Conservation (phyloP, 257 asterid genomes). For the Capsicum rhomboideum region DNA sequence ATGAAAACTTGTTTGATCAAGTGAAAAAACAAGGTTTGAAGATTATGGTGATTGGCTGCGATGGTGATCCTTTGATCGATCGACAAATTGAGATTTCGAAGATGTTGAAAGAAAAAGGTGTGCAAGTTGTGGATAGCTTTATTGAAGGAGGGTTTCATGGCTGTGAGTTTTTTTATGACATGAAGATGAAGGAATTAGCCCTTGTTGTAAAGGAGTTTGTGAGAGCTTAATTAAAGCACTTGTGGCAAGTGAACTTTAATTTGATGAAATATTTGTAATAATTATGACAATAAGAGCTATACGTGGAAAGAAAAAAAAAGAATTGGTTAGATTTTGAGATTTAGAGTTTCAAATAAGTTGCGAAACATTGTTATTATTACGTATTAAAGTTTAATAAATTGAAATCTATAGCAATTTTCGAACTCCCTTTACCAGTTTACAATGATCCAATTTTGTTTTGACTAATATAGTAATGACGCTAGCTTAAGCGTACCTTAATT, state of each 20-base stretch:
- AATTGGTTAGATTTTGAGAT: neutral
- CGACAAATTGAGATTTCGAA: slow-evolving; percentile 20
- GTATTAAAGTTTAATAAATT: too few species aligned
- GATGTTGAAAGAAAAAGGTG: slow-evolving; percentile 21
- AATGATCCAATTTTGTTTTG: neutral
- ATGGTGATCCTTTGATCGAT: slow-evolving; percentile 40
- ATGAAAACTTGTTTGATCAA: neutral
- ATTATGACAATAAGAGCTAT: neutral
- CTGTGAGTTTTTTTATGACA: slow-evolving; percentile 16
- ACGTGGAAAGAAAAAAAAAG: neutral
- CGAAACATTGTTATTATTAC: neutral
- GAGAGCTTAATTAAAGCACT: neutral
- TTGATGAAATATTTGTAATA: neutral
- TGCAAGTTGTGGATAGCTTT: slow-evolving; percentile 17
- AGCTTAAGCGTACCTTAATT: neutral
- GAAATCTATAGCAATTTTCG: too few species aligned
- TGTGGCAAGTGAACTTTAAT: neutral
- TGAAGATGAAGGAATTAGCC: neutral
- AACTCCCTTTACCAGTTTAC: neutral
- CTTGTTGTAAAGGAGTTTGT: slow-evolving; percentile 11
- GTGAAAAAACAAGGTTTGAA: slow-evolving; percentile 15
- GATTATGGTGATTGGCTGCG: slow-evolving; percentile 20
- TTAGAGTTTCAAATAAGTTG: neutral
- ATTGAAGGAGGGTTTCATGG: slow-evolving; percentile 38
- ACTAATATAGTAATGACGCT: neutral